Evolutionary conservation across 2,329 filamentous ascomycete genomes (phyloP).

Genomic region (Pseudocercospora macadamiae): DNA sequence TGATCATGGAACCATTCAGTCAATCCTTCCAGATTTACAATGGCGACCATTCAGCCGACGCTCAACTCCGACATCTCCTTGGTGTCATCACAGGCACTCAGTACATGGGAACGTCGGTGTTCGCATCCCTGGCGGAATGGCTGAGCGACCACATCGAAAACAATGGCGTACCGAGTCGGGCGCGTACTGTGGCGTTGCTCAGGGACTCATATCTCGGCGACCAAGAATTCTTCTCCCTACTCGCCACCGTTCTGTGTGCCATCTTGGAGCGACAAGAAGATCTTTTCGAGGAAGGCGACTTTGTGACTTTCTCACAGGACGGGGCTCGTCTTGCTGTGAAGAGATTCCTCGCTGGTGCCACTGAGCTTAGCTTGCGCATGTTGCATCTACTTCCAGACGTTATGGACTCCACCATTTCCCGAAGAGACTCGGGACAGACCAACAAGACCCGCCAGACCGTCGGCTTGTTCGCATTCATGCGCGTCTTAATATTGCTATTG

Average conservation of each 20-base stretch:
- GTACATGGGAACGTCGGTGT: neutral
- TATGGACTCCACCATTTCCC: conserved; percentile 22
- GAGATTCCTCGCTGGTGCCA: conserved; percentile 19
- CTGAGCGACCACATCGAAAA: conserved; percentile 22
- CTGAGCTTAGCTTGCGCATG: conserved; percentile 25
- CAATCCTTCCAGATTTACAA: conserved; percentile 19
- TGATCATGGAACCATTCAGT: conserved; percentile 15
- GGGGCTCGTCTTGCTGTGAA: neutral
- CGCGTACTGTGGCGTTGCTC: conserved; percentile 1
- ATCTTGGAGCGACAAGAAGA: conserved; percentile 29
- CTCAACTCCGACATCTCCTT: neutral
- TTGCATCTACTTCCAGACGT: conserved; percentile 24
- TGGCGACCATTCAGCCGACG: neutral
- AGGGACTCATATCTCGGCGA: conserved; percentile 22
- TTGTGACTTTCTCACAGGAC: conserved; percentile 10
- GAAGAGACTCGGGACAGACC: conserved; percentile 32
- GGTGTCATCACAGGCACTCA: neutral
- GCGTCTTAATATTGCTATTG: conserved; percentile 13
- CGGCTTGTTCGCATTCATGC: conserved; percentile 23
- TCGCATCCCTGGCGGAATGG: conserved; percentile 18
- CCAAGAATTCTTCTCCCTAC: conserved; percentile 25
- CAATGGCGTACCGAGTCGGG: conserved; percentile 28
- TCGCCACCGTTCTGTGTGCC: conserved; percentile 28
- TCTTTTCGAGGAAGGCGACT: conserved; percentile 8
- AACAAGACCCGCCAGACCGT: conserved; percentile 21